Evolutionary conservation across 805 yeast species (phyloP).

Genomic region (Myxozyma lipomycoides): DNA sequence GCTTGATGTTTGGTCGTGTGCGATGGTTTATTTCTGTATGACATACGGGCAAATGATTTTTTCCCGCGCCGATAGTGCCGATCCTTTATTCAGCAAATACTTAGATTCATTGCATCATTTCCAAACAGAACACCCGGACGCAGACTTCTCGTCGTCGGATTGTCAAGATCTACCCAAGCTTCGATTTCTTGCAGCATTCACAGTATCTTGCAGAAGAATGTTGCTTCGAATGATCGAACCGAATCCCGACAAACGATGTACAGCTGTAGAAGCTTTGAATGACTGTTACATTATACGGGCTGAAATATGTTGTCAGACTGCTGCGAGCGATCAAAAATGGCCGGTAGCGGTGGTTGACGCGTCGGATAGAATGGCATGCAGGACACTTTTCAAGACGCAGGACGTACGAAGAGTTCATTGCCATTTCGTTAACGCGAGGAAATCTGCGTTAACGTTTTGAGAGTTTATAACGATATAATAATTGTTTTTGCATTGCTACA

Average conservation of each 20-base stretch:
- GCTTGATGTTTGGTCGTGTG: conserved; percentile 90
- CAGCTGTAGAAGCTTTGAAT: conserved; percentile 63
- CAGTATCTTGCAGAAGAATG: conserved; percentile 38
- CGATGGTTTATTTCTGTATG: conserved; percentile 90
- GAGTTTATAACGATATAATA: no score
- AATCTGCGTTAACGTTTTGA: background rate
- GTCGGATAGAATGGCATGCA: conserved; percentile 12
- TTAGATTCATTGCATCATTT: conserved; percentile 10
- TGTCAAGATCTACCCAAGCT: conserved; percentile 16
- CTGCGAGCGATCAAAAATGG: conserved; percentile 3
- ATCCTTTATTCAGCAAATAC: conserved; percentile 29
- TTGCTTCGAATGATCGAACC: conserved; percentile 77
- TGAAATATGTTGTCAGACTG: conserved; percentile 28
- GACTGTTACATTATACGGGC: conserved; percentile 65
- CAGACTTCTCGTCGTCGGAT: conserved; percentile 14
- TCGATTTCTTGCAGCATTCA: conserved; percentile 23
- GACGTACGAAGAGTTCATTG: conserved; percentile 15
- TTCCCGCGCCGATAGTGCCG: conserved; percentile 32
- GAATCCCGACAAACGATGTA: conserved; percentile 73
- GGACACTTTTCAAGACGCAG: conserved; percentile 9
- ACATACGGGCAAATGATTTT: conserved; percentile 37
- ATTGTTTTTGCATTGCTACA: no score
- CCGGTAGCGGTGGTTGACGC: conserved; percentile 8
- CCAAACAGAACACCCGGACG: conserved; percentile 22
- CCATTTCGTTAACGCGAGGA: conserved; percentile 8